These are phyloP conservation scores for Heimioporus sp. DNA, from an alignment of 768 basidiomycete genomes.

Conservation along the genomic window DNA sequence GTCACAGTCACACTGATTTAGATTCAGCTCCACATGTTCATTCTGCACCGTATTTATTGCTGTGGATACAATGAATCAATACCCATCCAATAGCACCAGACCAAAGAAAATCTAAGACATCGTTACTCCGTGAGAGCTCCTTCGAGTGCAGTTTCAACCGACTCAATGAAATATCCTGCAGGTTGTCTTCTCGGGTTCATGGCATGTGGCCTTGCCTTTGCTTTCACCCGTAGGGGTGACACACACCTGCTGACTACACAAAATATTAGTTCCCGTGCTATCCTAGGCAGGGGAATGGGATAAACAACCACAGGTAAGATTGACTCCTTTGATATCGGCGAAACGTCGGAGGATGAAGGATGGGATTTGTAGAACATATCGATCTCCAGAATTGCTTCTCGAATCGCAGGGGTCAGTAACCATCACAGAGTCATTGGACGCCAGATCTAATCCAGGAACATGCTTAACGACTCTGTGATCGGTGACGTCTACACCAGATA, in stretches of 20 bases:
- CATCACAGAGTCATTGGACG: conserved; percentile 9
- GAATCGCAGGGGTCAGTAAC: conserved; percentile 19
- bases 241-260: conserved; percentile 11
- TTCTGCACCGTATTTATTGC: no score
- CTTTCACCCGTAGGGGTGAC: not conserved
- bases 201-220: no score
- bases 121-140: no score
- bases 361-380: conserved; percentile 10
- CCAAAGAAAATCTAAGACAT: no score
- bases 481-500: conserved; percentile 1
- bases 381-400: conserved; percentile 12
- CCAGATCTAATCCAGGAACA: conserved; percentile 14
- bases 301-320: not conserved
- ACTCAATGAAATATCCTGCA: no score
- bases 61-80: no score
- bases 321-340: not conserved
- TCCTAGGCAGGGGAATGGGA: no score
- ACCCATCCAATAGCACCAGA: no score
- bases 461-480: conserved; percentile 11
- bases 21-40: no score
- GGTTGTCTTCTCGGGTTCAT: no score
- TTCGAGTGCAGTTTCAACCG: no score
- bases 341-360: not conserved
- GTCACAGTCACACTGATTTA: no score
- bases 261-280: not conserved